Percentiles rank a stretch among this genome's conserved stretches.
phyloP scores from a whole-genome alignment of 2,329 filamentous ascomycete genomes.

The Monilinia fructigena region DNA sequence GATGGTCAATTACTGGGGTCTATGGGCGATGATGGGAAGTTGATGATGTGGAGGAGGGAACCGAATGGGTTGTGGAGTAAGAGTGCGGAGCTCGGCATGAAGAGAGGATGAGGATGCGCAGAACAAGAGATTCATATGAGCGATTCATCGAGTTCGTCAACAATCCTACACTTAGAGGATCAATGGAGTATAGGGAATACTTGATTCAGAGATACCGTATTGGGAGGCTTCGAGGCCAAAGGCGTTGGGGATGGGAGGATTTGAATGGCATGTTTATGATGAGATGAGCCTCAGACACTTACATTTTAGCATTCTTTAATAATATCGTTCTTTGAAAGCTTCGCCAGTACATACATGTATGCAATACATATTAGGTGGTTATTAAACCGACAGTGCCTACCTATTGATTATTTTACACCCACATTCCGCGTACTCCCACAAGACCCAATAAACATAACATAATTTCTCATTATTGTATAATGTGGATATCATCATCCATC shows the following conservation, averaged over 20 bases:
- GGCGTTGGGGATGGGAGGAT: not conserved
- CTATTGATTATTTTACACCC: too few relatives aligned
- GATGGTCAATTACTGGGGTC: constrained; percentile 72
- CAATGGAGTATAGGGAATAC: constrained; percentile 1
- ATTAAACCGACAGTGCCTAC: too few relatives aligned
- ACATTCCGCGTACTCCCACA: too few relatives aligned
- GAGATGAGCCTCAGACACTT: too few relatives aligned
- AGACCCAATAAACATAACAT: constrained; percentile 7
- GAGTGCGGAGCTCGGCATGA: constrained; percentile 39
- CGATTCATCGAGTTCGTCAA: not conserved
- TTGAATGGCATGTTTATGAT: too few relatives aligned
- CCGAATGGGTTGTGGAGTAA: constrained; percentile 38
- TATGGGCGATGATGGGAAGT: constrained; percentile 71
- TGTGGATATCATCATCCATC: constrained; percentile 9
- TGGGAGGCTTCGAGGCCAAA: not conserved
- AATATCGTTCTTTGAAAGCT: too few relatives aligned
- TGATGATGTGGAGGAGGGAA: constrained; percentile 59
- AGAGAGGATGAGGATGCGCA: constrained; percentile 12
- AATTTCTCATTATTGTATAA: constrained; percentile 15
- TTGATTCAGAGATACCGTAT: not conserved
- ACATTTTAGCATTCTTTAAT: too few relatives aligned
- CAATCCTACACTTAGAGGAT: not conserved
- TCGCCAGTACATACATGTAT: too few relatives aligned
- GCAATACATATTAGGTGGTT: too few relatives aligned
- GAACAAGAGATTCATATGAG: not conserved